phyloP scores from a whole-genome alignment of 176 grass and related monocot species.

The Pharus latifolius region DNA sequence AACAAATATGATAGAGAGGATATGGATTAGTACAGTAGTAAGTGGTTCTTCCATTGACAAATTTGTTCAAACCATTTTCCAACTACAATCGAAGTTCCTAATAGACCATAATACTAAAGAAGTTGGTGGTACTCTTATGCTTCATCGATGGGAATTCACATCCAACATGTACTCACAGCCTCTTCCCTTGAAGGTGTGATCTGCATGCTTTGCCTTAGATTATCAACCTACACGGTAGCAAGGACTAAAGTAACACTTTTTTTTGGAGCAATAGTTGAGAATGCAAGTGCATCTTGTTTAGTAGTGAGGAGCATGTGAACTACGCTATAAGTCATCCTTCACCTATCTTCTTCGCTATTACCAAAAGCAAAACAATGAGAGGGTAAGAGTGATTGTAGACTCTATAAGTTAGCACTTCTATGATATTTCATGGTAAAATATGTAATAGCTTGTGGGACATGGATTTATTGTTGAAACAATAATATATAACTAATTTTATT shows the following conservation, averaged over 20 bases:
- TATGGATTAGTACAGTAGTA: conserved; percentile 39
- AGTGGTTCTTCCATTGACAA: conserved; percentile 42
- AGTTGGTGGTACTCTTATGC: conserved; percentile 55
- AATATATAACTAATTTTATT: not conserved
- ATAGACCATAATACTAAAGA: conserved; percentile 42
- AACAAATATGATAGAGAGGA: conserved; percentile 31
- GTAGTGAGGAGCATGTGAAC: conserved; percentile 38
- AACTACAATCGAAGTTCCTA: conserved; percentile 21
- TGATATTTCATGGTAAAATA: too few species aligned
- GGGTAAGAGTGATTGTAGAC: conserved; percentile 46
- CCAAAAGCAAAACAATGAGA: conserved; percentile 26
- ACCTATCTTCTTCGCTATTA: conserved; percentile 47
- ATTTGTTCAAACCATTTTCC: conserved; percentile 45
- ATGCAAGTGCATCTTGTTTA: conserved; percentile 45
- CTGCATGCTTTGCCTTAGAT: conserved; percentile 32
- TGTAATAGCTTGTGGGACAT: not conserved
- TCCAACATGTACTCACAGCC: conserved; percentile 52
- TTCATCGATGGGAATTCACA: conserved; percentile 52
- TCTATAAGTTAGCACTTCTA: conserved; percentile 24
- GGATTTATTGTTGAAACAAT: not conserved
- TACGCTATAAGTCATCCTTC: conserved; percentile 33
- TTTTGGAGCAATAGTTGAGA: conserved; percentile 40
- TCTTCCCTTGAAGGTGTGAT: conserved; percentile 42
- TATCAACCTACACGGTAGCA: conserved; percentile 33
- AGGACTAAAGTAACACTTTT: conserved; percentile 44